These are phyloP conservation scores for Astraeus odoratus DNA, from an alignment of 768 basidiomycete species.

Conservation along the genomic window DNA sequence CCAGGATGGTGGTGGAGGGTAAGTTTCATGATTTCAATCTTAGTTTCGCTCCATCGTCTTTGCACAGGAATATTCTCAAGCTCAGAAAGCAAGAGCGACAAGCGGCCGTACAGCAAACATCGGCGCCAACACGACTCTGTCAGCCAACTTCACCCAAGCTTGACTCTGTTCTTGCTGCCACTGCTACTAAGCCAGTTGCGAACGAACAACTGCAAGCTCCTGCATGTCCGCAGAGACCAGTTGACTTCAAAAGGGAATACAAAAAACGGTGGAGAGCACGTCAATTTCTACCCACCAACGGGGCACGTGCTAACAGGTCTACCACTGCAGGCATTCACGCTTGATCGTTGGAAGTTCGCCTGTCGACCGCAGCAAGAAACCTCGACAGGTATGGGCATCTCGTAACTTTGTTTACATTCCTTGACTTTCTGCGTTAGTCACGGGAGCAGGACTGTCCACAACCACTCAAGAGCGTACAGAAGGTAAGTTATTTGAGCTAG, in stretches of 20 bases:
- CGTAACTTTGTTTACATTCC: not conserved
- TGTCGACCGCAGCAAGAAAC: constrained; percentile 3
- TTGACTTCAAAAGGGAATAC: constrained; percentile 11
- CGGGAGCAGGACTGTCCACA: too few relatives aligned
- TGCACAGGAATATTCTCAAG: constrained; percentile 38
- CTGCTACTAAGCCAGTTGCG: constrained; percentile 4
- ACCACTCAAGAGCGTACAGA: not conserved
- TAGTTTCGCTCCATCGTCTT: not conserved
- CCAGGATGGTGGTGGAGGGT: constrained; percentile 56
- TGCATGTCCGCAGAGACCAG: constrained; percentile 6
- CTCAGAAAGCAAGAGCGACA: constrained; percentile 32
- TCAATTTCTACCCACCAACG: not conserved
- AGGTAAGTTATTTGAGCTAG: not conserved
- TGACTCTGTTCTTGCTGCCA: not conserved
- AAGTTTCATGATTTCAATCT: constrained; percentile 20
- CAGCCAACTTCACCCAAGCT: constrained; percentile 2
- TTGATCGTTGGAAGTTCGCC: constrained; percentile 11
- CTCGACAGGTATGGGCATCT: constrained; percentile 7
- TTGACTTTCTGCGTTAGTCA: not conserved
- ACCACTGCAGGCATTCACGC: constrained; percentile 7
- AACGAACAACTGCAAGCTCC: not conserved
- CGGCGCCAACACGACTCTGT: constrained; percentile 3
- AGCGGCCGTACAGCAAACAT: constrained; percentile 5
- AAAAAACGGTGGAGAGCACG: constrained; percentile 22
- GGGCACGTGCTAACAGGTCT: constrained; percentile 1